Base-by-base conservation (phyloP, 805 yeast genomes). In the Jamesozyma hellenica region DNA sequence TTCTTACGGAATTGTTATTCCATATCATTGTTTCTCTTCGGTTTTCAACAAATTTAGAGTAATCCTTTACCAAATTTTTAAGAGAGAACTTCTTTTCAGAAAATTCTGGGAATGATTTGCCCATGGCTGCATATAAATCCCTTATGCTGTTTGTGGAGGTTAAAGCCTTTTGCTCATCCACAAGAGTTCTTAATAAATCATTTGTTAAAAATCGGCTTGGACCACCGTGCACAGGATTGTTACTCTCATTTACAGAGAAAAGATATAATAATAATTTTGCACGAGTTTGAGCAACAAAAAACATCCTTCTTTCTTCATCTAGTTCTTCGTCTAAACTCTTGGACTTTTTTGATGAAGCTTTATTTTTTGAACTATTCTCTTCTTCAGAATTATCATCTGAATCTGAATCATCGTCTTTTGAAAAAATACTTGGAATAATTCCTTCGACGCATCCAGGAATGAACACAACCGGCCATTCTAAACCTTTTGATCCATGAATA, bases 391-490 rank as follows among this genome's bases (percentile, higher is more conserved):
- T 39, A 21, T 42, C 44, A 5, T 40, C 51, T n/a, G 42, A 45
- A 10, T 61, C 63, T 13, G 52, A 52, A 14, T 46, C 42, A 18
- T 44, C 41, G 17, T 48, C 52, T 29, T 52, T 49, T 19, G 54
- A 46, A 52, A 70, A 71, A 2, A 58, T 51, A 3, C 79, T 74
- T 0, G 95, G 95, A 11, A 84, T 61, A 12, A 74, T 58, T 1
- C 82, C 80, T 35, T 82, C 84, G 26, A 72, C 66, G 14, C 83
- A 61, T 0, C 84, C 81, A 0, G 94, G 86, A 11, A 85, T 72
- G 53, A 85, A 84, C 0, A 90, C 96, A 12, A 84, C 75, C 0
- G 95, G 90, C 96, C 97, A 90, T 56, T 90, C 98, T 2, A 88
- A 66, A 1, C 98, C 98, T 56, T 90, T 90, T 1, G 96, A 77